Base-by-base conservation (phyloP, 768 basidiomycete species). In the Macrolepiota dolichaula region DNA sequence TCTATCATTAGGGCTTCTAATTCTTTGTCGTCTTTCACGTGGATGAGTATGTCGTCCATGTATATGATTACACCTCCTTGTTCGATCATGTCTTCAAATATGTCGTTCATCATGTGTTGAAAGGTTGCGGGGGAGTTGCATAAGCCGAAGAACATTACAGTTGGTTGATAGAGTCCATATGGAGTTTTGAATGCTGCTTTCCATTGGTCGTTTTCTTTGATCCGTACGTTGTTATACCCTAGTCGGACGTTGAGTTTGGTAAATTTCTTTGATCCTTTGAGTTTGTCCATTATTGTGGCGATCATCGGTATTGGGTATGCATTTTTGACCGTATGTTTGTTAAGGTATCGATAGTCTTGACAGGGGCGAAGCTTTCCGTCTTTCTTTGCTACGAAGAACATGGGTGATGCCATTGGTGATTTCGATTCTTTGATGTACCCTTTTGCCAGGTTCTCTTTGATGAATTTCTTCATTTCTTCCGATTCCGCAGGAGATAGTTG, bases 81-180 rank as follows among this genome's bases (percentile, higher is more conserved):
- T 0, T 35, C 10, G 4, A 58, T 61, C 3, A 55, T 37, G 10
- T 62, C 55, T 4, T 50, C 7, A 32, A 67, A 64, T 0, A 64
- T 51, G 0, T n/a, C 1, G n/a, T 67, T 50, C 62, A 67, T 67
- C 52, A 67, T 55, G 11, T 55, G 22, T 53, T 65, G 66, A 40
- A 66, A 66, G 1, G 60, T 63, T 4, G 38, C 2, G 3, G 38
- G 38, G 0, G 13, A 13, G 2, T 40, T 40, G 12, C 13, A 13
- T n/a, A 40, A 4, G 1, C 38, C 9, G 2, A 40, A 40, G 2
- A 40, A 40, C 38, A 40, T 40, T 4, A 40, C 38, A 12, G 17
- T 40, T 6, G 38, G 38, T 40, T 40, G 1, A 2, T 40, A 40
- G 2, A 40, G 9, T 2, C 38, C 9, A 13, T 12, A 40, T 6